Evolutionary conservation across 441 rosid species (phyloP), one percentile per base, ranked within the genome.

Genomic region (Erysimum pusillum): DNA sequence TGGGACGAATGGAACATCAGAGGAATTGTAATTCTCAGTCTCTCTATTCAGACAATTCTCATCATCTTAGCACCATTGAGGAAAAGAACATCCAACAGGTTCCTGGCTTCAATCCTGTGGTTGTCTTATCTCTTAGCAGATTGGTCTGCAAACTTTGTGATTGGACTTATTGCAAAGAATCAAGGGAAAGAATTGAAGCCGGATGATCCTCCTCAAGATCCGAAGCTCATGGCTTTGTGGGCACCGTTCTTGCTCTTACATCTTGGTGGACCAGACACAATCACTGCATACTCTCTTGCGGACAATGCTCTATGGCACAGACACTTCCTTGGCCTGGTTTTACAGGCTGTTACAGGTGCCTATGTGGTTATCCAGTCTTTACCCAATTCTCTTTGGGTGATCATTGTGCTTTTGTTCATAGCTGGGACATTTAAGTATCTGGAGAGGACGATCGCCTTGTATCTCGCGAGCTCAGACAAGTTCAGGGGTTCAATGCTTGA

Each of bases 1-100:
- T 65, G 70, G 70, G 70, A 65, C 15, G 49, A 1, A 6, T 65
- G 70, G 70, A 65, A 65, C 57, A 65, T 65, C 57, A 65, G 56
- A 28, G 70, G 57, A 65, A 10, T 65, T 4, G n/a, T 65, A 3
- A 17, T 65, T n/a, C 70, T 65, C 9, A 65, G 70, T 65, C 56
- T 65, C 42, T 32, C 70, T 1, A 8, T 66, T 34, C 71, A 66
- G 59, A 34, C 59, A 17, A n/a, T 18, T 17, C 71, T 66, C 71
- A 49, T 66, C 17, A 4, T 48, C 71, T 49, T 66, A 1, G 44
- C 71, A 11, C 71, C 71, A 3, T 10, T 49, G 15, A 66, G 71
- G 48, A 67, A 68, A 54, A 4, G 63, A n/a, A 68, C 51, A 9
- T 10, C 62, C 36, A 39, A 39, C 38, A 68, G 4, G 52, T 41